Conservation (phyloP, 2,329 filamentous ascomycete species). For the Botrytis aclada region DNA sequence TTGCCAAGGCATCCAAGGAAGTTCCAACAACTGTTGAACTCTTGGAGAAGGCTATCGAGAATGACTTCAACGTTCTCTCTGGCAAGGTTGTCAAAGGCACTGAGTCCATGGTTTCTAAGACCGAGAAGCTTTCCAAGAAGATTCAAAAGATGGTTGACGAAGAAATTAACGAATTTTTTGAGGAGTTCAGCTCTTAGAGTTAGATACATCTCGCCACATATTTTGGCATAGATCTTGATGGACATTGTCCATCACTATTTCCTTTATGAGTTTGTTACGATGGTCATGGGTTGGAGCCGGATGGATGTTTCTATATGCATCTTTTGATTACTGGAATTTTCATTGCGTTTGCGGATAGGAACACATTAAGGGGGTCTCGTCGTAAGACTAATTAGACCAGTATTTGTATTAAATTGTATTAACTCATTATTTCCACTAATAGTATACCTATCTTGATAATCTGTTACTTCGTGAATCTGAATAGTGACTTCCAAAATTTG, state of each 20-base stretch:
- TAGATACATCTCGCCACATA: conserved; percentile 24
- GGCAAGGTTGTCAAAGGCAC: conserved; percentile 55
- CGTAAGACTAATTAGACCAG: conserved; percentile 29
- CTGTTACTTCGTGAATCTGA: neutral
- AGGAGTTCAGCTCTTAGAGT: conserved; percentile 43
- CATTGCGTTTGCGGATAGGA: conserved; percentile 26
- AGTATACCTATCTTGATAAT: neutral
- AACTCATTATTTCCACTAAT: conserved; percentile 14
- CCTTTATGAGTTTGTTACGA: conserved; percentile 33
- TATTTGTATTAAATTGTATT: conserved; percentile 22
- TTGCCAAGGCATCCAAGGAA: conserved; percentile 49
- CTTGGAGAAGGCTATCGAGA: conserved; percentile 57
- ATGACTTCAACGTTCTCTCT: conserved; percentile 54
- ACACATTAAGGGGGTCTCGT: conserved; percentile 19
- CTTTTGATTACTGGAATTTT: conserved; percentile 35
- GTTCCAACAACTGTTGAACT: conserved; percentile 56
- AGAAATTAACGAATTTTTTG: conserved; percentile 58
- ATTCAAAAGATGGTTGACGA: conserved; percentile 60
- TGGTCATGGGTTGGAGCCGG: conserved; percentile 34
- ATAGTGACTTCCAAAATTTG: neutral
- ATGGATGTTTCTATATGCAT: conserved; percentile 33
- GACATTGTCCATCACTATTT: conserved; percentile 24
- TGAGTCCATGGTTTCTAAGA: conserved; percentile 53
- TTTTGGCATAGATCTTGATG: conserved; percentile 27
- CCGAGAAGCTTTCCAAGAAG: conserved; percentile 61